These are phyloP conservation scores for Penicillium angulare DNA, from an alignment of 495 filamentous ascomycete genomes.

Conservation along the genomic window DNA sequence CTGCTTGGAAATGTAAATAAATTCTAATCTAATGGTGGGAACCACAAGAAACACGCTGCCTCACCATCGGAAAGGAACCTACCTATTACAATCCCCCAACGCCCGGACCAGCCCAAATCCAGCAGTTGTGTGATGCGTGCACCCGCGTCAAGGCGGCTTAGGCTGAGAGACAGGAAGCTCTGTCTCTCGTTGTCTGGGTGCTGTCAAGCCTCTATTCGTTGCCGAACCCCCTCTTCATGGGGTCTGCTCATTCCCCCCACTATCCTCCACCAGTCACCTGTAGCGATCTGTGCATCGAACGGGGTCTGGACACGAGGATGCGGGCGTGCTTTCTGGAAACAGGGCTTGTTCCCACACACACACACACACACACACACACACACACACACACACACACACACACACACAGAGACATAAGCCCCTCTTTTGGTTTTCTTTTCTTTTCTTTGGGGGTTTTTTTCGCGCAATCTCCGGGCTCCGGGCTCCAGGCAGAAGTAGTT, in stretches of 20 bases:
- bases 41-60: neutral
- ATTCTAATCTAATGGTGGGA: neutral
- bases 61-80: slow-evolving; percentile 1
- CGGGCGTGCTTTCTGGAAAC: neutral
- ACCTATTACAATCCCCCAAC: neutral
- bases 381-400: no score
- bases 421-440: neutral
- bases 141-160: neutral
- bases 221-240: slow-evolving; percentile 1
- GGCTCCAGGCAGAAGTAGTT: no score
- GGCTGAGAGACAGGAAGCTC: neutral
- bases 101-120: neutral
- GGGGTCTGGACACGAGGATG: slow-evolving; percentile 1
- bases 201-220: slow-evolving; percentile 7
- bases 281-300: neutral
- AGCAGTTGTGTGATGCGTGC: neutral
- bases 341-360: neutral
- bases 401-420: no score
- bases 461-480: no score
- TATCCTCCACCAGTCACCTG: neutral
- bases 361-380: no score
- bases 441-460: no score
- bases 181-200: slow-evolving; percentile 3
- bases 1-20: neutral
- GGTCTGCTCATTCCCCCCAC: neutral